Evolutionary conservation across 148 eudicot species (phyloP), one percentile per base, ranked within the genome.

Genomic region (Rhododendron kiyosumense): DNA sequence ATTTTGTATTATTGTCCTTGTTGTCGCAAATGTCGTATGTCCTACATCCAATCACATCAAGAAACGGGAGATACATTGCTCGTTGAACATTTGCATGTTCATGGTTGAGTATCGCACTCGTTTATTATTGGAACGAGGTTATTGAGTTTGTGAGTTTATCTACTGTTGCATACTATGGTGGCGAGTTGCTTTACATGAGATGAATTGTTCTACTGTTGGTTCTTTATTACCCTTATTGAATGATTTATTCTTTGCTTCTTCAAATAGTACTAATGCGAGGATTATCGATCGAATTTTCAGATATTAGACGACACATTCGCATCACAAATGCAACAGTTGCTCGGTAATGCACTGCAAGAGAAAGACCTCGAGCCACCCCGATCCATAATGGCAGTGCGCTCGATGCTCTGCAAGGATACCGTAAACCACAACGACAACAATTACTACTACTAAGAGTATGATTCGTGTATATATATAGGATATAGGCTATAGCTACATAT

Each of bases 281-380:
- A 61, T 82, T 84, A 41, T 13, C 26, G 71, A 7, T 78, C 81
- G 67, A 28, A 45, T 74, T 48, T 65, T 85, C 93, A 95, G 98
- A 87, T 93, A 38, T 85, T 94, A 57, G 96, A 94, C 80, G 94
- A 93, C 81, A 94, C 92, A 26, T 94, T 94, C 86, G 93, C 91
- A 15, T 93, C 98, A 12, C 88, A 90, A 89, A 92, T 95, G 89
- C 91, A 93, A 65, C 83, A 88, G 67, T 83, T 92, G 88, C 81
- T 92, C 32, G 93, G 94, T 34, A 88, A 93, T 85, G 88, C 87
- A 38, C 84, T 91, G 14, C 94, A 92, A 82, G 88, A 91, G 61
- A 93, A 90, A 74, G 96, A 95, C 88, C 81, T 94, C 34, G 94
- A 94, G 88, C 90, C 96, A 67, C 98, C 98, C 5, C 89, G 94